Conservation (phyloP, 2,329 filamentous ascomycete species). For the Davidsoniella virescens region DNA sequence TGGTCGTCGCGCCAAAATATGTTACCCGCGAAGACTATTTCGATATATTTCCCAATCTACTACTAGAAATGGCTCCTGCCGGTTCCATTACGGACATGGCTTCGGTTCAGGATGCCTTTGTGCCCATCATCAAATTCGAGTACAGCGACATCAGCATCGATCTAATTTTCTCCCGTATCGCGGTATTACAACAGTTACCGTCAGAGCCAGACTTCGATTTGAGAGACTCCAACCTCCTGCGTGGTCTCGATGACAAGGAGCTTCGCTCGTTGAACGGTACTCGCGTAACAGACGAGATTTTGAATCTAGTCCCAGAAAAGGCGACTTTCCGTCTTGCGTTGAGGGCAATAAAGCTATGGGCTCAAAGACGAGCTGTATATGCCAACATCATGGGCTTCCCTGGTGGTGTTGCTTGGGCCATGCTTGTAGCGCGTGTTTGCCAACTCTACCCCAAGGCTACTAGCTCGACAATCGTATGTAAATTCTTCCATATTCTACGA, state of each 20-base stretch:
- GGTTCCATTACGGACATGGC: slow-evolving; percentile 75
- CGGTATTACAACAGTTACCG: slow-evolving; percentile 53
- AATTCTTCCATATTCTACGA: slow-evolving; percentile 86
- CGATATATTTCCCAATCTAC: slow-evolving; percentile 63
- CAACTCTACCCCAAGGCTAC: slow-evolving; percentile 91
- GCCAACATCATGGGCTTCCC: slow-evolving; percentile 94
- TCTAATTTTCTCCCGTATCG: slow-evolving; percentile 69
- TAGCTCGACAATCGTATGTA: slow-evolving; percentile 72
- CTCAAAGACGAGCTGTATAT: slow-evolving; percentile 80
- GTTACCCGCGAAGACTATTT: slow-evolving; percentile 87
- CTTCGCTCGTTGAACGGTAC: slow-evolving; percentile 86
- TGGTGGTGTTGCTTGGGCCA: slow-evolving; percentile 93
- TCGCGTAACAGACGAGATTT: slow-evolving; percentile 82
- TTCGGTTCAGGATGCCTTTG: slow-evolving; percentile 75
- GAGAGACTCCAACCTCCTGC: slow-evolving; percentile 68
- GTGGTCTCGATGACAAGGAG: slow-evolving; percentile 73
- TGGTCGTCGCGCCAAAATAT: slow-evolving; percentile 82
- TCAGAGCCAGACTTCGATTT: slow-evolving; percentile 52
- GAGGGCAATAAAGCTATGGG: slow-evolving; percentile 91
- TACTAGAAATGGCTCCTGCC: slow-evolving; percentile 57
- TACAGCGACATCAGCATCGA: slow-evolving; percentile 86
- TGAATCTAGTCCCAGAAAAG: slow-evolving; percentile 73
- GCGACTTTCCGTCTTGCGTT: slow-evolving; percentile 81
- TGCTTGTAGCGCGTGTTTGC: slow-evolving; percentile 89
- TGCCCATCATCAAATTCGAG: slow-evolving; percentile 95